A percentile compares a stretch with the other conserved stretches of the same genome.
phyloP scores from a whole-genome alignment of 495 filamentous ascomycete genomes.

The Immersiella caudata region DNA sequence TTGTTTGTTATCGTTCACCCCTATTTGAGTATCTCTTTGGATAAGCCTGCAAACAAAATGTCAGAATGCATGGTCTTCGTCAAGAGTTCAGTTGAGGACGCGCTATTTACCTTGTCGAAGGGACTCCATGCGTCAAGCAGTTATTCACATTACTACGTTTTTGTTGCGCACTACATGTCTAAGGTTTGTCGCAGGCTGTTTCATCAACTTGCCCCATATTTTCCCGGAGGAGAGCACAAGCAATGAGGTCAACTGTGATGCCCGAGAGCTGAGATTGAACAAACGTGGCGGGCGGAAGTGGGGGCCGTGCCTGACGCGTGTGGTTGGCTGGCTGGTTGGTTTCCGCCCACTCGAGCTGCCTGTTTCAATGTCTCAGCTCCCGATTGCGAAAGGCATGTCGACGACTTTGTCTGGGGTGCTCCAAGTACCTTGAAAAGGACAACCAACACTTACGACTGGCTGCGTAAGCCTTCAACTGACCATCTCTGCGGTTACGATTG shows the following conservation, averaged over 20 bases:
- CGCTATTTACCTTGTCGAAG: no score
- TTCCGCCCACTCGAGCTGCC: conserved; percentile 3
- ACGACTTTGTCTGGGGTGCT: neutral
- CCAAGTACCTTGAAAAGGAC: conserved; percentile 2
- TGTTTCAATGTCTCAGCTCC: conserved; percentile 7
- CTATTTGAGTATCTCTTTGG: neutral
- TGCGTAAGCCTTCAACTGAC: neutral
- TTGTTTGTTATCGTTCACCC: neutral
- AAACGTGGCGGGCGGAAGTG: conserved; percentile 4
- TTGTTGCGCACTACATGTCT: neutral
- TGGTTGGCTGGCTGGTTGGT: neutral
- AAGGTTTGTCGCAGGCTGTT: neutral
- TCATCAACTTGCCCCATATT: neutral
- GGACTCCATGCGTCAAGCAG: neutral
- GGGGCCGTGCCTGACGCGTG: neutral
- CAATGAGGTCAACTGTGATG: neutral
- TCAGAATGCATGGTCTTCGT: neutral
- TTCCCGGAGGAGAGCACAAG: neutral
- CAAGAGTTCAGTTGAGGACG: neutral
- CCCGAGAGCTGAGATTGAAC: neutral
- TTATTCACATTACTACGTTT: neutral
- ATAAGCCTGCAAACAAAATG: neutral
- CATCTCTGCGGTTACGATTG: neutral
- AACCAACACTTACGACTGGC: conserved; percentile 1
- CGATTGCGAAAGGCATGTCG: conserved; percentile 4